Evolutionary conservation across 148 eudicot genomes (phyloP), one percentile per base, ranked within the genome.

Genomic region (Linanthus parryae): DNA sequence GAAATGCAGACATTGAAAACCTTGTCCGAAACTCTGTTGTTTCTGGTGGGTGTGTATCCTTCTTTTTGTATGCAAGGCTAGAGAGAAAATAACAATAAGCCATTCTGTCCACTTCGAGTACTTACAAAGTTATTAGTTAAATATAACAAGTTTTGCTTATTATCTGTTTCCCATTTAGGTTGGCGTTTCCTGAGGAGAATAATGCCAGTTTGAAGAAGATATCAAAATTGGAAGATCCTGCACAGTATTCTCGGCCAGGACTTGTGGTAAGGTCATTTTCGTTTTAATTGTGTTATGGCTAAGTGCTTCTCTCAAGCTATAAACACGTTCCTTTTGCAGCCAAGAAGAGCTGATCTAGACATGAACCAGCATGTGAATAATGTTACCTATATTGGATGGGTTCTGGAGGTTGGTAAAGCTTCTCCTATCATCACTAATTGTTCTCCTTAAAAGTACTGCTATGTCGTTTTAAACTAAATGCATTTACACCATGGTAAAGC

Each of bases 331-430:
- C 24, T 40, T 20, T 63, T 58, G 61, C 89, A 91, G 97, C 97
- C 97, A 51, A 74, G 94, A 73, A 78, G 95, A 83, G 88, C 80
- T 76, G 97, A 91, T 68, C 61, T 91, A 52, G 97, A 91, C 80
- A 91, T 91, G 97, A 91, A 91, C 67, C 85, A 77, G 61, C 97
- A 86, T 73, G 97, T 91, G 25, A 91, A 91, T 62, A 91, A 91
- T 73, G 97, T 91, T 45, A 68, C 97, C 45, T 91, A 91, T 62
- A 81, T 91, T 26, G 97, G 95, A 62, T 91, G 97, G 97, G 63
- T 86, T 48, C 65, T 91, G 23, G 95, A 91, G 95, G 95, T 86
- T 64, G 35, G 84, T 78, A 40, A 59, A 29, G 10, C 13, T 25
- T 43, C 15, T 5, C 22, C 36, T 16, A 11, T 44, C 52, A 1